phyloP scores from a whole-genome alignment of 2,329 filamentous ascomycete species.

The Thelonectria blattea region DNA sequence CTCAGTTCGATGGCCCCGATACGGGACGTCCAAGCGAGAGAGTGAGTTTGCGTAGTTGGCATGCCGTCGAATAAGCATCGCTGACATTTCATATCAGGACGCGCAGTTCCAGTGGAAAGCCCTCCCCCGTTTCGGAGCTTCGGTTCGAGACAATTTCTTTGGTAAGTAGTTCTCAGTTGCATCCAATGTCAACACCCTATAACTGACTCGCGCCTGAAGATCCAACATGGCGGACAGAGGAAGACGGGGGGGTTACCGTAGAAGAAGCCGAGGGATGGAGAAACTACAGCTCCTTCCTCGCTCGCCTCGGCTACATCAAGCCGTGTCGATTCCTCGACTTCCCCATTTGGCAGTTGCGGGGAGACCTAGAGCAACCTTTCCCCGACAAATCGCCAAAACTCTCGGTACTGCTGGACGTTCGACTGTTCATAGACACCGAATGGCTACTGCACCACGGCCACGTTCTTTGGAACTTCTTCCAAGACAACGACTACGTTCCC shows the following conservation, averaged over 20 bases:
- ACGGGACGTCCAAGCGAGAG: too few relatives aligned
- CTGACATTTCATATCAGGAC: too few relatives aligned
- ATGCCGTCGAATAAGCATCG: too few relatives aligned
- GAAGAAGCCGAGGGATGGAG: not conserved
- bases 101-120: too few relatives aligned
- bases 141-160: too few relatives aligned
- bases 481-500: not conserved
- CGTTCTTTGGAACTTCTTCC: not conserved
- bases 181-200: too few relatives aligned
- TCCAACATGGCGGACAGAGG: not conserved
- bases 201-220: not conserved
- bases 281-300: not conserved
- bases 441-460: not conserved
- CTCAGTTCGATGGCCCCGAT: too few relatives aligned
- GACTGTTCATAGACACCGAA: not conserved
- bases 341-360: not conserved
- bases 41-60: too few relatives aligned
- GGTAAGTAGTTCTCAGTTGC: too few relatives aligned
- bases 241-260: too few relatives aligned
- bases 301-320: not conserved
- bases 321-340: not conserved
- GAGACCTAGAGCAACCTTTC: not conserved
- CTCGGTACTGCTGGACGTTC: not conserved
- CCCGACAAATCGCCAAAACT: not conserved
- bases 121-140: too few relatives aligned